Percentiles rank a stretch among this genome's conserved stretches.
phyloP scores from a whole-genome alignment of 306 rosid species.

The Malus domestica region ASM211411v1 NC_041791.1:1546001-1546500 shows the following conservation, averaged over 20 bases:
- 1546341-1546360: neutral
- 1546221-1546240: conserved; percentile 18
- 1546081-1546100: neutral
- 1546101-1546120: conserved; percentile 24
- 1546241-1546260: neutral
- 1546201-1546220: conserved; percentile 28
- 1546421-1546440: neutral
- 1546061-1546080: conserved; percentile 4
- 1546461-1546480: neutral
- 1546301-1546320: neutral
- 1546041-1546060: conserved; percentile 23
- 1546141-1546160: conserved; percentile 8
- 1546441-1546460: neutral
- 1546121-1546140: conserved; percentile 12
- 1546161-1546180: neutral
- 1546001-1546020: conserved; percentile 21
- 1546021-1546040: conserved; percentile 16
- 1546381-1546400: neutral
- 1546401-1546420: neutral
- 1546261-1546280: conserved; percentile 1
- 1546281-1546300: conserved; percentile 19
- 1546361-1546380: neutral
- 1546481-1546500: neutral
- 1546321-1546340: neutral
- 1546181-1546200: conserved; percentile 10